Base-by-base conservation (phyloP, 1,139 yeast genomes). In the Debaryomyces subglobosus region DNA sequence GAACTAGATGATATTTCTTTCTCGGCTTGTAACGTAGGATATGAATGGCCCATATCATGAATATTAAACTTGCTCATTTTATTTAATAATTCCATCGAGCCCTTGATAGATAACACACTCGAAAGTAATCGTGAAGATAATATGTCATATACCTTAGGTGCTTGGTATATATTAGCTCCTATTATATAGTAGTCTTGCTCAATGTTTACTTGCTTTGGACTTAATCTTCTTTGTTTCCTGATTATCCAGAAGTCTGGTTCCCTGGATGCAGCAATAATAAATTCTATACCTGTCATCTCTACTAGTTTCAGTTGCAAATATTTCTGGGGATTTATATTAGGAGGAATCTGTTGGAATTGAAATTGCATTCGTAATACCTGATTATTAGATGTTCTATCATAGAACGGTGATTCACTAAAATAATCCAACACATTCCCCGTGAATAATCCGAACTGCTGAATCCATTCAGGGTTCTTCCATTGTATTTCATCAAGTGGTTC, bases 391-490 rank as follows among this genome's bases (percentile, higher is more conserved):
- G 96, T 84, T 56, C 97, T 81, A 64, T 94, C 98, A 64, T 88
- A 94, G 68, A 94, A 95, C 2, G 99, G 99, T 4, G 96, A 89
- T 56, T 89, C 89, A 4, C 97, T 77, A 64, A 95, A 91, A 68
- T 94, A 94, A 54, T 94, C 99, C 16, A 94, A 77, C 1, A 94
- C 97, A 62, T 92, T 94, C 47, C 86, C 96, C 0, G 96, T 87
- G 46, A 91, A 79, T 23, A 94, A 79, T 0, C 96, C 97, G 62
- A 86, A 82, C 50, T 85, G 82, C 64, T 90, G 96, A 55, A 94
- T 90, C 92, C 97, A 94, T 66, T 94, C 99, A 0, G 99, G 99
- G 5, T 95, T 87, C 56, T 92, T 84, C 99, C 99, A 94, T 66
- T 92, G 98, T 45, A 94, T 78, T 63, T 94, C 98, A 63, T 92